Evolutionary conservation across 257 asterid species (phyloP), one percentile per base, ranked within the genome.

Genomic region (Nicotiana tomentosiformis): DNA sequence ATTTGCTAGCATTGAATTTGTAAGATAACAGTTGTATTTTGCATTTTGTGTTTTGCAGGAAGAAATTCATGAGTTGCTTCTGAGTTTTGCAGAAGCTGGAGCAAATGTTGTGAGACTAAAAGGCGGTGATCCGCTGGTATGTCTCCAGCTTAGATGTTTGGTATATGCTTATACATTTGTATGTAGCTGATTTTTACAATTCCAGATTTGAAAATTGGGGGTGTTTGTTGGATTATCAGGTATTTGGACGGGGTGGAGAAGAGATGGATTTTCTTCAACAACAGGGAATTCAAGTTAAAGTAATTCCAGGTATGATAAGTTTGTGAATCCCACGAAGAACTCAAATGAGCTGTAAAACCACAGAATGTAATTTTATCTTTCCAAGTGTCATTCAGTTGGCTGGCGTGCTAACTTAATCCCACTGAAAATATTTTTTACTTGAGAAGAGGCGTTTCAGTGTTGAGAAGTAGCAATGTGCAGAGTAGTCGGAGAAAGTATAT

Each of bases 121-220:
- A 90, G 99, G 99, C 56, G 99, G 99, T 14, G 99, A 96, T 85
- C 99, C 99, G 7, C 77, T 96, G 94, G 99, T 96, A 84, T 85
- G 94, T 80, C 74, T 62, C 51, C 5, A 8, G 30, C 7, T 66
- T 80, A 20, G 46, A 79, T 26, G 55, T 57, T 55, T 56, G 29
- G 43, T 56, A 56, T 77, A 76, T 10, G 72, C 33, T 2, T 83
- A 17, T 56, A 53, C 9, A 49, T 20, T 32, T 82, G 12, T 60
- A 69, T 20, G 7, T 26, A 49, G 62, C 46, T 10, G 1, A 7
- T 26, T 12, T 72, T 30, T 49, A 12, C 7, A 74, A 74, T 49
- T 46, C 26, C 39, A 30, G 29, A 15, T 86, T 60, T 82, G 5
- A n/a, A 16, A 77, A 77, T 33, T 39, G 55, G 70, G 77, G 18